Evolutionary conservation across 129 eudicot species (phyloP).

Genomic region (Saposhnikovia divaricata): DNA sequence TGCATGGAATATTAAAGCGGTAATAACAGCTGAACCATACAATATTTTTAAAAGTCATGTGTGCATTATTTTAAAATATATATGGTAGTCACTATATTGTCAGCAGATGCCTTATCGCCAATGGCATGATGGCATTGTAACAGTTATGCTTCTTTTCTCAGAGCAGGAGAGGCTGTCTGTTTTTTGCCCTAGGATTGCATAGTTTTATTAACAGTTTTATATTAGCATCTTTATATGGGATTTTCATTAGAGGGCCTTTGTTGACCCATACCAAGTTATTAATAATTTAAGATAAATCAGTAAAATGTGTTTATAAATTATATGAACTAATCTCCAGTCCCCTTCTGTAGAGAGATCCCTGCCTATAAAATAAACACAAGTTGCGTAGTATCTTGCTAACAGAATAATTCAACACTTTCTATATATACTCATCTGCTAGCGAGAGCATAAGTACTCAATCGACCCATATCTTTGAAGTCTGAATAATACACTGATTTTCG

Average conservation of each 20-base stretch:
- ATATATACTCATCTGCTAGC: background rate
- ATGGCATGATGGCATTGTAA: background rate
- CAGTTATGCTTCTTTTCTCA: background rate
- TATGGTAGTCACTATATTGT: background rate
- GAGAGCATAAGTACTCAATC: background rate
- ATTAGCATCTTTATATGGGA: background rate
- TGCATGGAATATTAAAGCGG: background rate
- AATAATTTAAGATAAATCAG: background rate
- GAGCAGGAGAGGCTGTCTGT: background rate
- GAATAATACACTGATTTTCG: background rate
- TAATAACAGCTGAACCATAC: background rate
- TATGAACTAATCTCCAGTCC: background rate
- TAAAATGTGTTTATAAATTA: background rate
- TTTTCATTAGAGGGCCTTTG: background rate
- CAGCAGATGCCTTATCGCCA: background rate
- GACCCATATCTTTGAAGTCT: background rate
- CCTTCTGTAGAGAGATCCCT: background rate
- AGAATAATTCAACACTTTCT: background rate
- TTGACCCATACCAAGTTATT: background rate
- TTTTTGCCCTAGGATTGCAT: background rate
- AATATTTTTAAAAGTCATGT: background rate
- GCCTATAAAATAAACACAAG: background rate
- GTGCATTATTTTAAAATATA: too few relatives aligned
- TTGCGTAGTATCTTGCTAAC: too few relatives aligned
- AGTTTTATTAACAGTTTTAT: background rate